Conservation (phyloP, 1,284 basidiomycete genomes). For the Moesziomyces sp. region DNA sequence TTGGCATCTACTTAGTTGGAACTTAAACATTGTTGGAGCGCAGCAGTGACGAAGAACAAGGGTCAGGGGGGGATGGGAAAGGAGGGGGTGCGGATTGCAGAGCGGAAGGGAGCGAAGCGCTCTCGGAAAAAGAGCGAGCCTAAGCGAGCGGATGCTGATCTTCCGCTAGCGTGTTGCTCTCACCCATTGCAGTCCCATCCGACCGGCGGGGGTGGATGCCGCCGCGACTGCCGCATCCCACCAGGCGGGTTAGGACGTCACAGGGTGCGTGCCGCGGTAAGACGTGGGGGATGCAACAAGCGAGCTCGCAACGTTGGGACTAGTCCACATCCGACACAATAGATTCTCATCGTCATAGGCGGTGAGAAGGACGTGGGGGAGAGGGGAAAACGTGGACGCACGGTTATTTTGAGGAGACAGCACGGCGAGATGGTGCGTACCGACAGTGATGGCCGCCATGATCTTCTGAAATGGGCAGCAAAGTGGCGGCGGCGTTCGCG, state of each 20-base stretch:
- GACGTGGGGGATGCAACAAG: neutral
- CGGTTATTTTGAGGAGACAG: too few species aligned
- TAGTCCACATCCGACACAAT: conserved; percentile 9
- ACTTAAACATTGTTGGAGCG: too few species aligned
- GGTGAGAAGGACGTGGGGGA: too few species aligned
- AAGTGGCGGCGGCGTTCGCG: too few species aligned
- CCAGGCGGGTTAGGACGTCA: neutral
- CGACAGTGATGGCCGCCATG: neutral
- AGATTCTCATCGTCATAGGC: too few species aligned
- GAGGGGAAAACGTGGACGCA: neutral
- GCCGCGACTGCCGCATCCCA: neutral
- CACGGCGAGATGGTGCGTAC: neutral
- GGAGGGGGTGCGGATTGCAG: neutral
- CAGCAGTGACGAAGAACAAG: too few species aligned
- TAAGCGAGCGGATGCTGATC: conserved; percentile 24
- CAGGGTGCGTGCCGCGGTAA: neutral
- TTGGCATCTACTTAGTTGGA: too few species aligned
- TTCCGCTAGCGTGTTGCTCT: conserved; percentile 8
- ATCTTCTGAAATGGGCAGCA: neutral
- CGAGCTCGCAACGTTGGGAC: conserved; percentile 8
- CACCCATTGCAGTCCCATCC: too few species aligned
- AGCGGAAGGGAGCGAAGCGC: too few species aligned
- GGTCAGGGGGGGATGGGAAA: too few species aligned
- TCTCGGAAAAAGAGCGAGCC: neutral
- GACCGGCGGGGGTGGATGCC: neutral